These are phyloP conservation scores for Eutrema salsugineum DNA, from an alignment of 441 rosid species.

Conservation along the genomic window DNA sequence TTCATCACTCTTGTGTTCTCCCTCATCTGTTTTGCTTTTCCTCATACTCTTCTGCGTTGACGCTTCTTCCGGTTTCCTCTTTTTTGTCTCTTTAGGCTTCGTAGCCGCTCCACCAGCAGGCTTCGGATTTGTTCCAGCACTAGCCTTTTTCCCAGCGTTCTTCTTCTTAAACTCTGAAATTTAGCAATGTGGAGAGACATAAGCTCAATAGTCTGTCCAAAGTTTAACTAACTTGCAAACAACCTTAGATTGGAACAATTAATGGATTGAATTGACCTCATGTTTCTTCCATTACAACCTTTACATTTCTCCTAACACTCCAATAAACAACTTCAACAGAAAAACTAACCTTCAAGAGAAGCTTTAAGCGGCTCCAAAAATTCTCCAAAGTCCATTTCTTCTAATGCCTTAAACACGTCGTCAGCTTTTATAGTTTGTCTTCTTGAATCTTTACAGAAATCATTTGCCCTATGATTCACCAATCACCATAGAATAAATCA, in stretches of 20 bases:
- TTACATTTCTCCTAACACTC: not conserved
- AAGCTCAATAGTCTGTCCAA: not conserved
- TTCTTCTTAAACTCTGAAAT: constrained; percentile 57
- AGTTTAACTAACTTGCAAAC: not conserved
- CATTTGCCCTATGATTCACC: constrained; percentile 66
- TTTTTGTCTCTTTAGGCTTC: constrained; percentile 43
- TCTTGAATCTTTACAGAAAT: constrained; percentile 84
- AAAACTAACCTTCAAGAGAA: constrained; percentile 61
- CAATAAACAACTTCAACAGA: not conserved
- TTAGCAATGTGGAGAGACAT: not conserved
- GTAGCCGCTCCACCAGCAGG: constrained; percentile 20
- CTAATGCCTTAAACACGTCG: constrained; percentile 75
- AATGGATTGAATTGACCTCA: not conserved
- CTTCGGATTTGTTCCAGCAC: constrained; percentile 13
- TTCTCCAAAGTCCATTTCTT: constrained; percentile 84
- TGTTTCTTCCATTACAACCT: not conserved
- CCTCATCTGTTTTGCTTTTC: constrained; percentile 20
- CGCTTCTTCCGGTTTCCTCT: constrained; percentile 39
- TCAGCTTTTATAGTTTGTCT: constrained; percentile 88
- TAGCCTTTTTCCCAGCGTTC: constrained; percentile 56
- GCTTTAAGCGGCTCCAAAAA: constrained; percentile 71
- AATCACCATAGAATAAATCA: not conserved
- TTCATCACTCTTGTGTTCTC: not conserved
- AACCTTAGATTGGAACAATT: not conserved
- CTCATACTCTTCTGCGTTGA: not conserved